Conservation (phyloP, 108 stramenopile species). For the Cylindrotheca fusiformis region DNA sequence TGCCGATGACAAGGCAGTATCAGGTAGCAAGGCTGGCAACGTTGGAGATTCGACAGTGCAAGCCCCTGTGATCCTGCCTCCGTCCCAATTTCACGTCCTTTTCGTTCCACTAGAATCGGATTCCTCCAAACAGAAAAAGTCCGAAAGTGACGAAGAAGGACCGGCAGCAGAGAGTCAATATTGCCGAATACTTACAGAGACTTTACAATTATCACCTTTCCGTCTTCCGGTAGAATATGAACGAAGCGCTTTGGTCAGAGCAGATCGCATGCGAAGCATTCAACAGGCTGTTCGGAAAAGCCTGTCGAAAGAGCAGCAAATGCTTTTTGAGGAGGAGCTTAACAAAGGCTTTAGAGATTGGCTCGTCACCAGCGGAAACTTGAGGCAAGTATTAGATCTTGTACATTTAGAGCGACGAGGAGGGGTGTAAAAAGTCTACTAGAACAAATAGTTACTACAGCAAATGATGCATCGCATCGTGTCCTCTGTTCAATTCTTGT, state of each 20-base stretch:
- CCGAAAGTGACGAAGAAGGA: conserved; percentile 37
- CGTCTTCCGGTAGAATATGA: conserved; percentile 83
- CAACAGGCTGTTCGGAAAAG: conserved; percentile 67
- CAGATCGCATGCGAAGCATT: conserved; percentile 68
- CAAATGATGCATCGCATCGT: not conserved
- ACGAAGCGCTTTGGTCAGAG: conserved; percentile 61
- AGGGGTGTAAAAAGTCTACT: conserved; percentile 11
- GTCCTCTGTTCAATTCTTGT: not conserved
- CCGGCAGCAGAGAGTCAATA: conserved; percentile 62
- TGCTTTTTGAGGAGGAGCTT: conserved; percentile 73
- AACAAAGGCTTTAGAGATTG: conserved; percentile 86
- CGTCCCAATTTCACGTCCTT: conserved; percentile 74
- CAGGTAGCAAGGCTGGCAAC: conserved; percentile 29
- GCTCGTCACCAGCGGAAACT: conserved; percentile 89
- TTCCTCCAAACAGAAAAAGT: conserved; percentile 46
- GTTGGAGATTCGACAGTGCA: conserved; percentile 54
- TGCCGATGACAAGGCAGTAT: conserved; percentile 64
- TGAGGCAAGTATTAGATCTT: conserved; percentile 90
- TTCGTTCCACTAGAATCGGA: conserved; percentile 75
- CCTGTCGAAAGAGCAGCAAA: conserved; percentile 59
- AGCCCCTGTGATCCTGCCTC: conserved; percentile 65
- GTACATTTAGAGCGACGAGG: conserved; percentile 72
- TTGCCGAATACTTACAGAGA: conserved; percentile 71
- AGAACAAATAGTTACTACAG: not conserved
- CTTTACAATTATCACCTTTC: conserved; percentile 81